phyloP scores from a whole-genome alignment of 176 grass and related monocot species.

The Phoenix dactylifera region DNA sequence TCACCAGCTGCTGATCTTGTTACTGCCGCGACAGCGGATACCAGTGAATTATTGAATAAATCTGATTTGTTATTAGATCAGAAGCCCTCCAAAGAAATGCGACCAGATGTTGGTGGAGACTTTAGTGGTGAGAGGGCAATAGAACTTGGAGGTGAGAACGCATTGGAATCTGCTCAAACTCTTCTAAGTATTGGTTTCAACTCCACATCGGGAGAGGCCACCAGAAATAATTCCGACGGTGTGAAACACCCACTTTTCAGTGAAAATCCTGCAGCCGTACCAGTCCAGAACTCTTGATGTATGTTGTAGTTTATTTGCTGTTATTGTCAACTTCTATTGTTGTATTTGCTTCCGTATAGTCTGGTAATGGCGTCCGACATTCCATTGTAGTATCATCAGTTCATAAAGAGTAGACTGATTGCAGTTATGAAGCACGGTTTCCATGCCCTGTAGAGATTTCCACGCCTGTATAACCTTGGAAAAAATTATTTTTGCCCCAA shows the following conservation, averaged over 20 bases:
- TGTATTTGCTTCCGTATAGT: too few relatives aligned
- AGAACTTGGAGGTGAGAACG: conserved; percentile 58
- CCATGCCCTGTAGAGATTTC: too few relatives aligned
- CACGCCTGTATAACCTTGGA: too few relatives aligned
- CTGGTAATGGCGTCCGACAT: too few relatives aligned
- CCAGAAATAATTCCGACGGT: conserved; percentile 34
- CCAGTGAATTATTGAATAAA: conserved; percentile 21
- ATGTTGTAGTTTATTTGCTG: too few relatives aligned
- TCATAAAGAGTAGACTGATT: too few relatives aligned
- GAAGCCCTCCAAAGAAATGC: conserved; percentile 17
- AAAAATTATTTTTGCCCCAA: too few relatives aligned
- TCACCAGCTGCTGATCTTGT: conserved; percentile 9
- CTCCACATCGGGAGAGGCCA: conserved; percentile 12
- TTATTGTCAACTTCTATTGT: too few relatives aligned
- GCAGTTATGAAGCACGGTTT: too few relatives aligned
- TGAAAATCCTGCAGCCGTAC: conserved; percentile 47
- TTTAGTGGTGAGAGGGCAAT: conserved; percentile 13
- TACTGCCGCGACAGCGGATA: conserved; percentile 16
- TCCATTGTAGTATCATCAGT: too few relatives aligned
- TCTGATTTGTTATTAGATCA: conserved; percentile 10
- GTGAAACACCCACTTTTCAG: conserved; percentile 56
- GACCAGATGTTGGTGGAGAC: conserved; percentile 12
- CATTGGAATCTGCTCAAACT: conserved; percentile 52
- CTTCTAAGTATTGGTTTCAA: conserved; percentile 50
- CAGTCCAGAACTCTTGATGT: conserved; percentile 50